Evolutionary conservation across 768 basidiomycete genomes (phyloP).

Genomic region (Auriscalpium vulgare): DNA sequence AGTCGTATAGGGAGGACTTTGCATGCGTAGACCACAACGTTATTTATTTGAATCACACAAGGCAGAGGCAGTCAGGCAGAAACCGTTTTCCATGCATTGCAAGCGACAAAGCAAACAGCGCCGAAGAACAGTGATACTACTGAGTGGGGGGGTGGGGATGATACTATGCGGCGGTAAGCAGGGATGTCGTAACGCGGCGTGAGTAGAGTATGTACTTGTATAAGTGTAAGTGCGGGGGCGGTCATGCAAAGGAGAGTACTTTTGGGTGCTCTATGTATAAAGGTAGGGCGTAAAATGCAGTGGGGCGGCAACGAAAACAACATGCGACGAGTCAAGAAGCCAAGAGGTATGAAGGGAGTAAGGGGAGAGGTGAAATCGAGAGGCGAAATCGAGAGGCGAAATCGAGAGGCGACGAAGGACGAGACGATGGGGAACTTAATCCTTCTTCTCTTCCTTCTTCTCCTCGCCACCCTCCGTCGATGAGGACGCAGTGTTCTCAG

Average conservation of each 20-base stretch:
- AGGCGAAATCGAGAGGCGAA: not conserved
- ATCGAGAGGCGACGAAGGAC: not conserved
- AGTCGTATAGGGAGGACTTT: no score
- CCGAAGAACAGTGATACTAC: constrained; percentile 2
- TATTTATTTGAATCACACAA: no score
- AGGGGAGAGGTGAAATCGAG: not conserved
- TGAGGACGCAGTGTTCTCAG: constrained; percentile 48
- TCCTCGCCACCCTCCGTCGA: constrained; percentile 26
- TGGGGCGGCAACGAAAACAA: not conserved
- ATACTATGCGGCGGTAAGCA: constrained; percentile 2
- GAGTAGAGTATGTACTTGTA: constrained; percentile 9
- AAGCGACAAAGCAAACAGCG: not conserved
- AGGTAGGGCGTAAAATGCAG: not conserved
- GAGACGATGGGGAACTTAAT: constrained; percentile 36
- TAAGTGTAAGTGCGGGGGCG: constrained; percentile 7
- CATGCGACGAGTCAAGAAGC: not conserved
- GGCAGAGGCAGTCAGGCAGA: not conserved
- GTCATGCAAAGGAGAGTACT: constrained; percentile 8
- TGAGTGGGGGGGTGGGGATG: constrained; percentile 13
- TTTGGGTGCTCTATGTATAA: constrained; percentile 1
- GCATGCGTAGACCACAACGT: no score
- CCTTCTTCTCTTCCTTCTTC: constrained; percentile 71
- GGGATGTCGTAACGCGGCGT: not conserved
- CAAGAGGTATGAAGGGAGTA: not conserved
- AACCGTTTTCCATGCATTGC: not conserved